Evolutionary conservation across 768 basidiomycete species (phyloP), one percentile per base, ranked within the genome.

Genomic region (Amanita pallidorosea): DNA sequence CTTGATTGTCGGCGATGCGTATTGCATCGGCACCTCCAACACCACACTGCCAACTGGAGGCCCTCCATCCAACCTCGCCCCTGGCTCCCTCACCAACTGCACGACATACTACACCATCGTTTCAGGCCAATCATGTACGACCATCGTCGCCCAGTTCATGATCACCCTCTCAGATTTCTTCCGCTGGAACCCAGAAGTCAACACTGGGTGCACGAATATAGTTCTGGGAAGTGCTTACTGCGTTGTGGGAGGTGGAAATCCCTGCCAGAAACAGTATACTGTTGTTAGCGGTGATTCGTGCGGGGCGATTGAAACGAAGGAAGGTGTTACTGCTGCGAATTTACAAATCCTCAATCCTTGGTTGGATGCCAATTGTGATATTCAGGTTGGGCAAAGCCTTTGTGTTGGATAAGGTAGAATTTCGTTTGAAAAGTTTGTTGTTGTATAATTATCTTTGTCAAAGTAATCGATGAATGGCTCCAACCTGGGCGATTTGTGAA

Each of bases 1-100:
- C 43, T 43, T 62, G 25, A 49, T 45, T 4, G 35, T 60, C 5
- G 58, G 57, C 13, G 51, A 53, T 7, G 58, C 61, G 5, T 62
- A 62, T 40, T 62, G 61, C 29, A 59, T 62, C 25, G 41, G 35
- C 41, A 18, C 42, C 31, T 46, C 31, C 20, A 25, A 15, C 50
- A 17, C 34, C 20, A 38, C 35, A 23, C 5, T 5, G 5, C 2
- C 42, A 43, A 44, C 43, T 23, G 18, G 25, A 18, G 57, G 53
- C 12, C 57, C 57, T 7, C 55, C 57, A 25, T 9, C 46, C 23
- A 58, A 58, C 38, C 51, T 58, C 4, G 55, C 55, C 1, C 33
- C 55, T 9, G 55, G 57, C n/a, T 54, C 57, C 23, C 45, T 54
- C 34, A 56, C 57, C n/a, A 38, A 34, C 15, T 46, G 51, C n/a